Evolutionary conservation across 768 basidiomycete genomes (phyloP).

Genomic region (Kockovaella imperatae): DNA sequence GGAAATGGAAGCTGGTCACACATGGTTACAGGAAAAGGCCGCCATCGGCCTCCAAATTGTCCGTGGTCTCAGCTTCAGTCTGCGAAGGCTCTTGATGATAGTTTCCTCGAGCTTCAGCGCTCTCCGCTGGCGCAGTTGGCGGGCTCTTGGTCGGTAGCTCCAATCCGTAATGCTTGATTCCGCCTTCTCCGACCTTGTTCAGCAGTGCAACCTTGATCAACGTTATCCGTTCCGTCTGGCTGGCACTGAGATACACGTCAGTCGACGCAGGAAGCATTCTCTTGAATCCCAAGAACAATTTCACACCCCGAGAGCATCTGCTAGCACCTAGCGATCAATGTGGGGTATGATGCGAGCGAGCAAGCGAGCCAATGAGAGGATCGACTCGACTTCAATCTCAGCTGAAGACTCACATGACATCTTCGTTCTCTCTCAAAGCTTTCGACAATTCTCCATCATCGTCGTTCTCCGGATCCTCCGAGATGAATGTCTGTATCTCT

Average conservation of each 20-base stretch:
- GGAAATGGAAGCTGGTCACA: too few species aligned
- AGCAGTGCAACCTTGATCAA: slow-evolving; percentile 25
- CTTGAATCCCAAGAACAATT: too few species aligned
- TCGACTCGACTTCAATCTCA: background rate
- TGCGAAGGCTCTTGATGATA: too few species aligned
- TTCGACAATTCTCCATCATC: slow-evolving; percentile 10
- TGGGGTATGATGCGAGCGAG: background rate
- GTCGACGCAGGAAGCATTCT: background rate
- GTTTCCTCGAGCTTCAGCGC: too few species aligned
- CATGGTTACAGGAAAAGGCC: background rate
- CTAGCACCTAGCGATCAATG: too few species aligned
- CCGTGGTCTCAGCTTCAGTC: too few species aligned
- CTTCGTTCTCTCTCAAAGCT: slow-evolving; percentile 25
- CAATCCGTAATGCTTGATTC: slow-evolving; percentile 27
- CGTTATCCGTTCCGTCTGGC: slow-evolving; percentile 30
- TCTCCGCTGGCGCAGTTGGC: too few species aligned
- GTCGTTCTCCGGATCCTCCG: slow-evolving; percentile 13
- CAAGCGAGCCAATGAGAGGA: background rate
- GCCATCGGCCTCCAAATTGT: background rate
- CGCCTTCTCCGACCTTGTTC: slow-evolving; percentile 30
- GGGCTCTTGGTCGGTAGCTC: background rate
- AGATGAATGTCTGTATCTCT: slow-evolving; percentile 15
- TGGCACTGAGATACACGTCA: slow-evolving; percentile 16
- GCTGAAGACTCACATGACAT: slow-evolving; percentile 26
- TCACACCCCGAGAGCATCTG: too few species aligned